phyloP scores from a whole-genome alignment of 805 yeast species.

The Millerozyma miso region DNA sequence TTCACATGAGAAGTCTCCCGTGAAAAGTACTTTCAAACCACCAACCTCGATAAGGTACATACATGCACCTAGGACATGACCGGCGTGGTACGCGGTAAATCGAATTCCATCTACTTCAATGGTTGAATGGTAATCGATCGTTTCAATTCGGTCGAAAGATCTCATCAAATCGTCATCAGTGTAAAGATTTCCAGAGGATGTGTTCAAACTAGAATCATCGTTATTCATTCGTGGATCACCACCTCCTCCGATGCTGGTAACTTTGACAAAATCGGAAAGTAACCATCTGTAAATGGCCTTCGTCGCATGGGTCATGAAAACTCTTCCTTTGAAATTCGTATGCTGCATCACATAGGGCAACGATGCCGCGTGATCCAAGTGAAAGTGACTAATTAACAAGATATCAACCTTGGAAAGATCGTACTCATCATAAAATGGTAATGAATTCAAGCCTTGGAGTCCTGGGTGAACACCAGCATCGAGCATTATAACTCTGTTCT shows the following conservation, averaged over 20 bases:
- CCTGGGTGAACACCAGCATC: slow-evolving; percentile 99
- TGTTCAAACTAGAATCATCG: slow-evolving; percentile 10
- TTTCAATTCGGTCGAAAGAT: slow-evolving; percentile 86
- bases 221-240: slow-evolving; percentile 28
- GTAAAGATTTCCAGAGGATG: slow-evolving; percentile 52
- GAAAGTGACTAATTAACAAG: slow-evolving; percentile 87
- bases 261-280: slow-evolving; percentile 88
- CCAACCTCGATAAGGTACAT: slow-evolving; percentile 96
- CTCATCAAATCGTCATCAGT: slow-evolving; percentile 86
- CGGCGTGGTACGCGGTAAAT: slow-evolving; percentile 98
- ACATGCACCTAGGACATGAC: slow-evolving; percentile 99
- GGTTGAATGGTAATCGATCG: slow-evolving; percentile 93
- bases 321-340: slow-evolving; percentile 90
- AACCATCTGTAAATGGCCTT: slow-evolving; percentile 97
- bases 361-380: slow-evolving; percentile 96
- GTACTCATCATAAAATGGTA: slow-evolving; percentile 94
- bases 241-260: slow-evolving; percentile 59
- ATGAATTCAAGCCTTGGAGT: slow-evolving; percentile 77
- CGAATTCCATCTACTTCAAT: slow-evolving; percentile 90
- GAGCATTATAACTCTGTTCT: slow-evolving; percentile 91
- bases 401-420: slow-evolving; percentile 86
- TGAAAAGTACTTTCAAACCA: slow-evolving; percentile 80
- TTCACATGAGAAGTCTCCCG: slow-evolving; percentile 97
- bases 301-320: slow-evolving; percentile 98
- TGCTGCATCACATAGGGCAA: slow-evolving; percentile 97